Percentiles rank a stretch among this genome's conserved stretches.
Conservation (phyloP, 495 filamentous ascomycete species). For the Neurospora sublineolata region DNA sequence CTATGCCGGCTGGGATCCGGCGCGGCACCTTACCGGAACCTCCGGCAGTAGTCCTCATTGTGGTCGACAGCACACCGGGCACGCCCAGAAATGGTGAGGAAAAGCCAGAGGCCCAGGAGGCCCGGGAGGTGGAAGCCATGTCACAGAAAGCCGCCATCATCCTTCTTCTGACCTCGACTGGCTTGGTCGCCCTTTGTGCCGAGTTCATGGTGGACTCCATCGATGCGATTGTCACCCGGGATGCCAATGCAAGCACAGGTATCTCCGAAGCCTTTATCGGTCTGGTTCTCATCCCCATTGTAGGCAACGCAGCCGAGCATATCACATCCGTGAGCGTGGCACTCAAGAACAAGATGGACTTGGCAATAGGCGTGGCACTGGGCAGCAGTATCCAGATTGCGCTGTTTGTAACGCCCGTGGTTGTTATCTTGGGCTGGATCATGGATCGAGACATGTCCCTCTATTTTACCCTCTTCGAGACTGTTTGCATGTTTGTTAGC, state of each 20-base stretch:
- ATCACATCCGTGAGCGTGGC: conserved; percentile 77
- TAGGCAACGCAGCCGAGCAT: conserved; percentile 82
- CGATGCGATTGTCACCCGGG: conserved; percentile 44
- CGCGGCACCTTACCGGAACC: conserved; percentile 14
- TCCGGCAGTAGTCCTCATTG: conserved; percentile 11
- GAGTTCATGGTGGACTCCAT: conserved; percentile 75
- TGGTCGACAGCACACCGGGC: conserved; percentile 1
- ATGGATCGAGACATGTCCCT: conserved; percentile 66
- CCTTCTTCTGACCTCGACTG: conserved; percentile 64
- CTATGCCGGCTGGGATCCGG: conserved; percentile 28
- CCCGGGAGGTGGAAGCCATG: conserved; percentile 30
- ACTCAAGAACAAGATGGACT: conserved; percentile 81
- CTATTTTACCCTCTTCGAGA: conserved; percentile 81
- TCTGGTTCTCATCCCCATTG: conserved; percentile 75
- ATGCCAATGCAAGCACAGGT: conserved; percentile 27
- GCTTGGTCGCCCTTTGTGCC: conserved; percentile 66
- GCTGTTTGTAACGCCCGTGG: conserved; percentile 69
- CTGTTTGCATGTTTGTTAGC: conserved; percentile 64
- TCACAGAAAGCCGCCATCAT: conserved; percentile 60
- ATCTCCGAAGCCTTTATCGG: conserved; percentile 70
- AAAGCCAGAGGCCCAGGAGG: conserved; percentile 9
- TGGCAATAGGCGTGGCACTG: conserved; percentile 72
- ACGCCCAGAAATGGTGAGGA: background rate
- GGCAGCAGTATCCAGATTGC: conserved; percentile 75
- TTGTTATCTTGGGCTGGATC: conserved; percentile 70